phyloP scores from a whole-genome alignment of 2,329 filamentous ascomycete species.

The Botrytis sinoallii region DNA sequence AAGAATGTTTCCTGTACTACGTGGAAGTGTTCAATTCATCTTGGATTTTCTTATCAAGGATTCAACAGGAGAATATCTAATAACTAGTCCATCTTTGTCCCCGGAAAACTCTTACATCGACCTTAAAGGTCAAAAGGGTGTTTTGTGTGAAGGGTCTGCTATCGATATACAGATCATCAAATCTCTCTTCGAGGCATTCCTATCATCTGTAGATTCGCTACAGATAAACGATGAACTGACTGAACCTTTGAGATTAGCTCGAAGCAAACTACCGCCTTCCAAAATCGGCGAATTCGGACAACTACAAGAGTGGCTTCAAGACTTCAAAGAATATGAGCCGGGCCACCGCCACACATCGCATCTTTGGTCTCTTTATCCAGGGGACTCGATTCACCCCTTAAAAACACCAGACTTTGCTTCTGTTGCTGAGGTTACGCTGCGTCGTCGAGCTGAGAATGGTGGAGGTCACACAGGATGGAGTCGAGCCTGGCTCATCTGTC shows the following conservation, averaged over 20 bases:
- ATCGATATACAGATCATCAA: conserved; percentile 47
- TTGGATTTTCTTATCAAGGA: conserved; percentile 39
- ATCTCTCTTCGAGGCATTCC: conserved; percentile 40
- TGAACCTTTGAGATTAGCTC: background rate
- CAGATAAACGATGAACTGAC: background rate
- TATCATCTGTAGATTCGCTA: conserved; percentile 19
- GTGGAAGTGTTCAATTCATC: conserved; percentile 37
- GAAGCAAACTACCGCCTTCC: conserved; percentile 17
- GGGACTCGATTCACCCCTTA: conserved; percentile 40
- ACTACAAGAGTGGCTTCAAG: conserved; percentile 44
- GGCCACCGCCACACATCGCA: conserved; percentile 47
- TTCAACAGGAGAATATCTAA: conserved; percentile 31
- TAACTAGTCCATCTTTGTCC: conserved; percentile 41
- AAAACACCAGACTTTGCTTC: conserved; percentile 36
- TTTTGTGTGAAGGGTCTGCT: conserved; percentile 44
- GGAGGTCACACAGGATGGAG: conserved; percentile 49
- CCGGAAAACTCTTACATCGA: conserved; percentile 40
- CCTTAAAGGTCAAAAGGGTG: conserved; percentile 31
- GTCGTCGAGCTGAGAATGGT: conserved; percentile 40
- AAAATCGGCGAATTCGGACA: conserved; percentile 37
- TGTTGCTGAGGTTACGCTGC: conserved; percentile 35
- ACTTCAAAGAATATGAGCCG: conserved; percentile 42
- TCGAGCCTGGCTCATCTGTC: conserved; percentile 46
- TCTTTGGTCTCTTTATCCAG: conserved; percentile 45
- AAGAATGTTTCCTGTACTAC: conserved; percentile 35